phyloP scores from a whole-genome alignment of 164 flowering plant species.

The Litsea cubeba region DNA sequence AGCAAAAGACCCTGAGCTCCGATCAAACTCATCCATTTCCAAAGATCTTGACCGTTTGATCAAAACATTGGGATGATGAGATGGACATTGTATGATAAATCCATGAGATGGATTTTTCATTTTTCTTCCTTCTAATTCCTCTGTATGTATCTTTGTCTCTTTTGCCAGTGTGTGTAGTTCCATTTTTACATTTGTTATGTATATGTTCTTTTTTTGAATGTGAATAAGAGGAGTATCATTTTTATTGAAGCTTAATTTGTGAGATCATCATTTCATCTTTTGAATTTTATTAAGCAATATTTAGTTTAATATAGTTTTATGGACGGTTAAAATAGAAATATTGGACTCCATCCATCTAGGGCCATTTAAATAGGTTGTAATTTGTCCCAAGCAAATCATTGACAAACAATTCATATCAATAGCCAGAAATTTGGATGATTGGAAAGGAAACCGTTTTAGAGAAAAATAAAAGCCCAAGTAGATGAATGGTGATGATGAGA shows the following conservation, averaged over 20 bases:
- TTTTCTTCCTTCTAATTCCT: background rate
- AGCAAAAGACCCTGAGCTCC: slow-evolving; percentile 18
- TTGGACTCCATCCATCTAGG: too few relatives aligned
- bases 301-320: too few relatives aligned
- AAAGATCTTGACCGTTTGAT: slow-evolving; percentile 1
- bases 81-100: background rate
- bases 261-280: background rate
- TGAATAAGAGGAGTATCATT: background rate
- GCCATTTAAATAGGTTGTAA: too few relatives aligned
- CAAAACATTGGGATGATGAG: background rate
- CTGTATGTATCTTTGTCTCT: background rate
- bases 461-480: too few relatives aligned
- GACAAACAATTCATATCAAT: too few relatives aligned
- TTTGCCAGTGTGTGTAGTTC: background rate
- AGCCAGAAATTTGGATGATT: too few relatives aligned
- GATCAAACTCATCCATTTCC: slow-evolving; percentile 16
- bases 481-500: too few relatives aligned
- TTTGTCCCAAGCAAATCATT: too few relatives aligned
- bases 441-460: too few relatives aligned
- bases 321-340: too few relatives aligned
- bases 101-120: background rate
- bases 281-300: too few relatives aligned
- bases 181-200: too few relatives aligned
- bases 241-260: background rate
- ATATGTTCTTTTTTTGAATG: background rate